A percentile compares a stretch with the other conserved stretches of the same genome.
Evolutionary conservation across 495 filamentous ascomycete genomes (phyloP).

Genomic region (Aspergillus ellipticus): DNA sequence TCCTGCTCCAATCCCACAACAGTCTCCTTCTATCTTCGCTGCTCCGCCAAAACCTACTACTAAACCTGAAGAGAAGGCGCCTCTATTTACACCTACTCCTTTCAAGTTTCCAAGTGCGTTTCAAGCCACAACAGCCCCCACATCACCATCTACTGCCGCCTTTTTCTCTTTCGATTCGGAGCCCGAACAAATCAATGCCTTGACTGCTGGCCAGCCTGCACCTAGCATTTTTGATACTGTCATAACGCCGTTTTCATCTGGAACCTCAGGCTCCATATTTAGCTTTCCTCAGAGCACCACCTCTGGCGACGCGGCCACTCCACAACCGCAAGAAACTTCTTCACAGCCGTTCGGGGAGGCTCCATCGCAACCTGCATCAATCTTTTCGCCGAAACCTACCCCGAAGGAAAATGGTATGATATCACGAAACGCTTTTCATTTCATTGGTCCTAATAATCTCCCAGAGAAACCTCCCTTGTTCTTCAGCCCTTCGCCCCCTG

Average conservation of each 20-base stretch:
- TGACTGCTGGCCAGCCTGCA: constrained; percentile 16
- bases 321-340: not conserved
- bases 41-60: not conserved
- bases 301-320: not conserved
- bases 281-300: constrained; percentile 1
- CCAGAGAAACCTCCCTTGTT: not conserved
- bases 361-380: not conserved
- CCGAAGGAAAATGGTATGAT: not conserved
- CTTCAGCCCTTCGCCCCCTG: not conserved
- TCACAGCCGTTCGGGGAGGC: not conserved
- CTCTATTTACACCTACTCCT: not conserved
- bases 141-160: constrained; percentile 11
- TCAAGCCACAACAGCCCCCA: not conserved
- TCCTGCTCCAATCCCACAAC: not conserved
- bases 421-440: not conserved
- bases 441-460: not conserved
- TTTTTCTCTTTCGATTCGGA: not conserved
- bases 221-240: constrained; percentile 14
- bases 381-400: not conserved
- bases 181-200: not conserved
- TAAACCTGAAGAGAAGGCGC: not conserved
- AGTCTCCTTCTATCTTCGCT: constrained; percentile 3
- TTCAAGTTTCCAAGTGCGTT: constrained; percentile 6
- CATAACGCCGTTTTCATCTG: constrained; percentile 9
- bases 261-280: constrained; percentile 4